phyloP scores from a whole-genome alignment of 1,284 basidiomycete species.

The Ustilago xerochloae region DNA sequence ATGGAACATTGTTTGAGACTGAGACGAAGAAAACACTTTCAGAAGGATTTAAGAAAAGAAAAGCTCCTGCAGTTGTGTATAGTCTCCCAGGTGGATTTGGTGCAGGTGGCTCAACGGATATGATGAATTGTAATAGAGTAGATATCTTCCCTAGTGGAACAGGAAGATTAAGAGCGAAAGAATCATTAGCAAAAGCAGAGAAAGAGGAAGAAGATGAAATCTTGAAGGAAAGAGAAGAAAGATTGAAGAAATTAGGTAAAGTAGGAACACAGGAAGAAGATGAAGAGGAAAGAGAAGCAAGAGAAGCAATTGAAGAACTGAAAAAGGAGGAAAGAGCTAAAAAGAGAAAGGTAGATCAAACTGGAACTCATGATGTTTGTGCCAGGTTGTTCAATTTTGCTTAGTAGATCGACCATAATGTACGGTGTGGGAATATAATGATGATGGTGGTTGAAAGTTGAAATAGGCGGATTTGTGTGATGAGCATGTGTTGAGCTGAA shows the following conservation, averaged over 20 bases:
- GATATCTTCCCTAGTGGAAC: slow-evolving; percentile 39
- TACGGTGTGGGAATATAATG: no score
- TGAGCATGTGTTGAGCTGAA: no score
- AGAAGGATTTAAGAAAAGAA: background rate
- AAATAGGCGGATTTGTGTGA: no score
- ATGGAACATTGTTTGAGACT: slow-evolving; percentile 89
- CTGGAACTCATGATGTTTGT: slow-evolving; percentile 42
- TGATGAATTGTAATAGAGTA: slow-evolving; percentile 14
- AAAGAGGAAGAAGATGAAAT: slow-evolving; percentile 29
- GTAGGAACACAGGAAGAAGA: slow-evolving; percentile 17
- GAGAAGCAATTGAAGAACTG: slow-evolving; percentile 43
- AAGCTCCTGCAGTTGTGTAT: slow-evolving; percentile 25
- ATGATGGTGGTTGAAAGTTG: no score
- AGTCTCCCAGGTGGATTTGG: slow-evolving; percentile 42
- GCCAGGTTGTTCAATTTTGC: slow-evolving; percentile 45
- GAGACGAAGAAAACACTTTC: slow-evolving; percentile 80
- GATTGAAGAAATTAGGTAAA: slow-evolving; percentile 25
- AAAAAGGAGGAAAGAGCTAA: slow-evolving; percentile 42
- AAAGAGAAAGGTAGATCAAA: slow-evolving; percentile 43
- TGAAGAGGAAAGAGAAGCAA: slow-evolving; percentile 37
- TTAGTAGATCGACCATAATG: no score
- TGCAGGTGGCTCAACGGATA: slow-evolving; percentile 30
- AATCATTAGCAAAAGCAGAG: slow-evolving; percentile 21
- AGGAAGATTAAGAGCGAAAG: slow-evolving; percentile 15
- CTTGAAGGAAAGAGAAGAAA: slow-evolving; percentile 22